Percentiles rank a stretch among this genome's conserved stretches.
Conservation (phyloP, 2,329 filamentous ascomycete species). For the Pseudogymnoascus verrucosus region DNA sequence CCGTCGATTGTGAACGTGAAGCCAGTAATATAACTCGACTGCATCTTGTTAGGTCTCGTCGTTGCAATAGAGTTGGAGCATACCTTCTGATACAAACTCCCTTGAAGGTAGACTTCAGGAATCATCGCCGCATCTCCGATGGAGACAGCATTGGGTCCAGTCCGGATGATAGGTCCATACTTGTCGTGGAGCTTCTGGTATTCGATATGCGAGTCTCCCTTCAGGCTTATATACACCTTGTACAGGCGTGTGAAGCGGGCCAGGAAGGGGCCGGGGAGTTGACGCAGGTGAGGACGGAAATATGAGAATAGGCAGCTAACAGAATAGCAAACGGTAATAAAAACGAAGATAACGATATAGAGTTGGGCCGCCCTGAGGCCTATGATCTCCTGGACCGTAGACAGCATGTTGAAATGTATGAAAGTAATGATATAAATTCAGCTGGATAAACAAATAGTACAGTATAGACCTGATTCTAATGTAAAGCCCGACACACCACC, state of each 20-base stretch:
- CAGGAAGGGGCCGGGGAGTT: slow-evolving; percentile 19
- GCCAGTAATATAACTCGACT: neutral
- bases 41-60: neutral
- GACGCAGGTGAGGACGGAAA: slow-evolving; percentile 1
- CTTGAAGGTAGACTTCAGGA: slow-evolving; percentile 9
- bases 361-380: neutral
- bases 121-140: slow-evolving; percentile 8
- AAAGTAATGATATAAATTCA: neutral
- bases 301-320: neutral
- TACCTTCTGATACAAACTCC: slow-evolving; percentile 8
- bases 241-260: slow-evolving; percentile 14
- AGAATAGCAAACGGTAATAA: neutral
- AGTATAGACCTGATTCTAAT: neutral
- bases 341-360: neutral
- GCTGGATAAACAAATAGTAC: neutral
- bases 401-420: neutral
- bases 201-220: neutral
- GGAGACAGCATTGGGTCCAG: slow-evolving; percentile 7
- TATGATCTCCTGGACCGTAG: neutral
- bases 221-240: neutral
- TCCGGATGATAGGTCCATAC: slow-evolving; percentile 12
- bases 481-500: neutral
- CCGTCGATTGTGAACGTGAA: neutral
- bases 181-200: neutral
- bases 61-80: neutral